Percentiles rank a stretch among this genome's conserved stretches.
Conservation (phyloP, 371 early-diverging fungal species). For the Lichtheimia ornata region DNA sequence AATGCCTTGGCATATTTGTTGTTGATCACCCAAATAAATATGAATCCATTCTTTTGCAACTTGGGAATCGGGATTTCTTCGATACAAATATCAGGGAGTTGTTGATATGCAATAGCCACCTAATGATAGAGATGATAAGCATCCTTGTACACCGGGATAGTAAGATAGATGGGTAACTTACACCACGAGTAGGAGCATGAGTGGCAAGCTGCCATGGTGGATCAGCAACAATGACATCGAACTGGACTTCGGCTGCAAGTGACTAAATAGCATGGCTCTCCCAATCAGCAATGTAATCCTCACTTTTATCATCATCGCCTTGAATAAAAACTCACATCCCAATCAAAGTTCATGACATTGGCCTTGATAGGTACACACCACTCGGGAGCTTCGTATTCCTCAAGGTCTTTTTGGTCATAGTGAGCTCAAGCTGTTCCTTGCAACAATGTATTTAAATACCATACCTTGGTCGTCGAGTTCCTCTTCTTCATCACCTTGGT, state of each 20-base stretch:
- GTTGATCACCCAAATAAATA: slow-evolving; percentile 97
- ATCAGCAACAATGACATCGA: slow-evolving; percentile 92
- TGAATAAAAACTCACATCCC: slow-evolving; percentile 62
- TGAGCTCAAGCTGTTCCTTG: neutral
- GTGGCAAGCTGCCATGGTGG: slow-evolving; percentile 98
- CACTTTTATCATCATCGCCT: neutral
- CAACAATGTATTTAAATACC: neutral
- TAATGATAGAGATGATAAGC: slow-evolving; percentile 10
- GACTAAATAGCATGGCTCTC: slow-evolving; percentile 31
- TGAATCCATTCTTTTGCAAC: slow-evolving; percentile 84
- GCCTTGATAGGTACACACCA: slow-evolving; percentile 95
- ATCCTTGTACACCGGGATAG: too few species aligned
- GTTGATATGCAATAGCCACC: slow-evolving; percentile 93
- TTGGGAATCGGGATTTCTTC: slow-evolving; percentile 87
- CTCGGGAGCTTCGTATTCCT: slow-evolving; percentile 89
- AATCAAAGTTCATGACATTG: slow-evolving; percentile 92
- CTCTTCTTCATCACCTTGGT: slow-evolving; percentile 26
- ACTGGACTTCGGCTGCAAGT: slow-evolving; percentile 80
- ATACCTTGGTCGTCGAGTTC: slow-evolving; percentile 37
- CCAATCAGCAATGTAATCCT: neutral
- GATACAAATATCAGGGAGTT: slow-evolving; percentile 89
- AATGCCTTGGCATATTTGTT: slow-evolving; percentile 94
- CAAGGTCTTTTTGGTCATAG: slow-evolving; percentile 54
- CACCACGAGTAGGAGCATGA: slow-evolving; percentile 91
- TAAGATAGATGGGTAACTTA: slow-evolving; percentile 19